A percentile compares a stretch with the other conserved stretches of the same genome.
These are phyloP conservation scores for Pleurotus salmoneostramineus DNA, from an alignment of 768 basidiomycete species.

Conservation along the genomic window DNA sequence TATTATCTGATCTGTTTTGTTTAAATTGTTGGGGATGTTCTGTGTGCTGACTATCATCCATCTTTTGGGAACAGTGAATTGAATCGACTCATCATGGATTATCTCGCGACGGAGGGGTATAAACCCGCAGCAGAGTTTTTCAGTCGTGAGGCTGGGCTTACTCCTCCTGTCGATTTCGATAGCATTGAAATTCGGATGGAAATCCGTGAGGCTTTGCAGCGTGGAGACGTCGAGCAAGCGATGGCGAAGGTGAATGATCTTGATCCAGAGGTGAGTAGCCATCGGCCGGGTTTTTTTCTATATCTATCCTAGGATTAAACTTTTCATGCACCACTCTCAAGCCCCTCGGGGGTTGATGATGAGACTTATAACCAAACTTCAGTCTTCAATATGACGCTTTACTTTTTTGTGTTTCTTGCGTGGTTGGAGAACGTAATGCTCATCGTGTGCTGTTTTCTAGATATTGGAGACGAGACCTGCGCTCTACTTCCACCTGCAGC, in stretches of 20 bases:
- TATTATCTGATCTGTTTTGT: conserved; percentile 73
- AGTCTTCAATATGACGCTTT: conserved; percentile 99
- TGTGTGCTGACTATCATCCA: conserved; percentile 17
- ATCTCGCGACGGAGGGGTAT: conserved; percentile 96
- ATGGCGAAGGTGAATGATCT: conserved; percentile 94
- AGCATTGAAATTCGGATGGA: conserved; percentile 93
- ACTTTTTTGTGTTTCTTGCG: conserved; percentile 10
- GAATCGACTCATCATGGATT: conserved; percentile 94
- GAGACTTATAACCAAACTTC: conserved; percentile 81
- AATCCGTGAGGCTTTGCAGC: conserved; percentile 90
- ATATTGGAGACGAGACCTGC: conserved; percentile 94
- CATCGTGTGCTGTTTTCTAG: conserved; percentile 37
- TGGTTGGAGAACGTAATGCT: conserved; percentile 14
- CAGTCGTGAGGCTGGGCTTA: conserved; percentile 79
- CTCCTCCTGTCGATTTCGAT: conserved; percentile 79
- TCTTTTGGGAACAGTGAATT: conserved; percentile 85
- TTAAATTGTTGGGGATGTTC: conserved; percentile 3
- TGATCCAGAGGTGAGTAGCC: conserved; percentile 94
- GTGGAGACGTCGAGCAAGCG: conserved; percentile 93
- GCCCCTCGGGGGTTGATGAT: conserved; percentile 76
- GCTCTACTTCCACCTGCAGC: conserved; percentile 93
- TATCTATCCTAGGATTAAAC: too few relatives aligned
- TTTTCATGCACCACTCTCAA: conserved; percentile 99
- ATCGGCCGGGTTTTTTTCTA: too few relatives aligned
- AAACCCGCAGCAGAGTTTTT: conserved; percentile 95